Base-by-base conservation (phyloP, 1,139 yeast species). In the Yamadazyma triangularis region DNA sequence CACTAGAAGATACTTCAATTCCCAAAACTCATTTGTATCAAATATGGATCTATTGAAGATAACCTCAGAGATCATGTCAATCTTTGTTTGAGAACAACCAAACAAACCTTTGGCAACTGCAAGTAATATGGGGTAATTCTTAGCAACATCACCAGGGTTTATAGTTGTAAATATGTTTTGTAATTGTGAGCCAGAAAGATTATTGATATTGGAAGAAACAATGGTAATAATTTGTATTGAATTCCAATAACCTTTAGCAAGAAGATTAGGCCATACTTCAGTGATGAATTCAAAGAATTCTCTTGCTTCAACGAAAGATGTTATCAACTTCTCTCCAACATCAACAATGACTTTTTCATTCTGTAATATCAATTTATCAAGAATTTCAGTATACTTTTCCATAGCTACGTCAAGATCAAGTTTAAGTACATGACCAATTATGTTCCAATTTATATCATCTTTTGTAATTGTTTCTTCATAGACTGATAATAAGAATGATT, bases 261-360 rank as follows among this genome's bases (percentile, higher is more conserved):
- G 9, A 18, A 7, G 9, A 18, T 18, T 18, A 7, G 59, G 54
- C 81, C 84, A 79, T 10, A 64, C 50, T 1, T 44, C 38, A 4
- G 56, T 51, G 29, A 77, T 60, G 41, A 82, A 81, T 4, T 55
- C 52, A 8, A 55, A 56, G 26, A 77, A 58, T 32, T 80, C 87
- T 59, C 93, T 72, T 5, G 80, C 80, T 41, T 63, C 70, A 4
- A 67, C 59, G 45, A 68, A 73, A 8, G 81, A 71, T 8, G 59
- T 54, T 3, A 77, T 53, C 11, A 79, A 40, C 15, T 61, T 57
- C 2, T 51, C 45, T 29, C 70, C 67, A n/a, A 74, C 46, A 1
- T 35, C 34, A 4, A 42, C 35, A 8, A 42, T 33, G 1, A 38
- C 23, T 2, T 38, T 28, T 5, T 34, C 31, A 9, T 37, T 34